Evolutionary conservation across 1,139 yeast species (phyloP).

Genomic region (Saccharomyces hybrid): DNA sequence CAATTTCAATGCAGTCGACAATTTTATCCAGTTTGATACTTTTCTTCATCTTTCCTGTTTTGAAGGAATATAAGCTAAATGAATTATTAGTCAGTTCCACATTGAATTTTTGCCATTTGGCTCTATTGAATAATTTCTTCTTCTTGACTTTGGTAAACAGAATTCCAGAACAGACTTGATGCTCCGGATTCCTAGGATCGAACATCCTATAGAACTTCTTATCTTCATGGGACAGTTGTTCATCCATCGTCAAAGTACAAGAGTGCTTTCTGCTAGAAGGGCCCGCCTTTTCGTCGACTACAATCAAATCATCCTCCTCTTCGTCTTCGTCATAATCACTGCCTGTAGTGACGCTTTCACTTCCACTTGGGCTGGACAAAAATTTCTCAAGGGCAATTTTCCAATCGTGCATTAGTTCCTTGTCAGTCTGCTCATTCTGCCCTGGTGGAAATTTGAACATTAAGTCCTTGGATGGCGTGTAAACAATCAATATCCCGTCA

Average conservation of each 20-base stretch:
- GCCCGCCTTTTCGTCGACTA: slow-evolving; percentile 5
- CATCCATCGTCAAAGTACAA: background rate
- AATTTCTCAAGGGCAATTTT: slow-evolving; percentile 12
- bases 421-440: background rate
- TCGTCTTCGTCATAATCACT: slow-evolving; percentile 9
- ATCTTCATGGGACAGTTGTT: slow-evolving; percentile 14
- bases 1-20: slow-evolving; percentile 21
- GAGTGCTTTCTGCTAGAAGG: slow-evolving; percentile 1
- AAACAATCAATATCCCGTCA: slow-evolving; percentile 11
- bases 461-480: slow-evolving; percentile 17
- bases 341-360: slow-evolving; percentile 1
- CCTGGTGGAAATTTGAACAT: slow-evolving; percentile 11
- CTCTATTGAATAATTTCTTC: slow-evolving; percentile 13
- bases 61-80: slow-evolving; percentile 14
- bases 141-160: slow-evolving; percentile 16
- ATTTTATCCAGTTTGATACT: slow-evolving; percentile 13
- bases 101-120: slow-evolving; percentile 20
- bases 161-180: slow-evolving; percentile 12
- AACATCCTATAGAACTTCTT: slow-evolving; percentile 16
- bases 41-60: slow-evolving; percentile 13
- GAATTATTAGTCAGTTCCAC: slow-evolving; percentile 15
- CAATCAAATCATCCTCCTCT: slow-evolving; percentile 10
- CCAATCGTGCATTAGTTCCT: slow-evolving; percentile 11
- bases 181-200: slow-evolving; percentile 14
- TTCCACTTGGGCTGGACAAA: slow-evolving; percentile 3